Evolutionary conservation across 768 basidiomycete genomes (phyloP), one percentile per base, ranked within the genome.

Genomic region (Auricularia heimuer): DNA sequence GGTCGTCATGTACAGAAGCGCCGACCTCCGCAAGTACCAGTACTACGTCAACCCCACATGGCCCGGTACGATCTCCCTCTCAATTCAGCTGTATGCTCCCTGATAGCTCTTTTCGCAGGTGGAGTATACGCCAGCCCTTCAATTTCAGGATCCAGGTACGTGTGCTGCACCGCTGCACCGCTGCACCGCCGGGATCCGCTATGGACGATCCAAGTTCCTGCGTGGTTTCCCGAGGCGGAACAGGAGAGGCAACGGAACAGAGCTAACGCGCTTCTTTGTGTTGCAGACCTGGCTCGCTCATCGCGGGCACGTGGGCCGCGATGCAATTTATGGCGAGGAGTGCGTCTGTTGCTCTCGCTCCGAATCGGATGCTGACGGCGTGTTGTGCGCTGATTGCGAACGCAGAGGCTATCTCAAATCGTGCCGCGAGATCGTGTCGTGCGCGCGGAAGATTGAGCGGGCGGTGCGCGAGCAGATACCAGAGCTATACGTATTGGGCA

Each of bases 291-390:
- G 97, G 96, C 4, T 87, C 94, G 0, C 77, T 98, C 67, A 88
- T 99, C 66, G 96, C 96, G 33, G 96, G 92, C 58, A 87, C 94
- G 35, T 99, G 94, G 94, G 96, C 96, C 6, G 93, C 94, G 2
- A 88, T 99, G 86, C 90, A 96, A 67, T 85, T 92, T 73, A 88
- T 98, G 78, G 96, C 35, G 81, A 87, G 66, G 81, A 88, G 92
- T 94, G 71, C 62, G 88, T 80, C 2, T 24, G n/a, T 34, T 61
- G 56, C 18, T 18, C 54, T 21, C 24, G 8, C 42, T 44, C 21
- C 61, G 44, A 34, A 39, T 12, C 54, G 35, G 14, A 37, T 3
- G 29, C 29, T 29, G 29, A 29, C 29, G 16, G 8, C 24, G 34
- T 62, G 21, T 47, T 35, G 24, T 35, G 34, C 35, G 39, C 64